Evolutionary conservation across 1,139 yeast species (phyloP).

Genomic region (Candida pseudocylindracea): DNA sequence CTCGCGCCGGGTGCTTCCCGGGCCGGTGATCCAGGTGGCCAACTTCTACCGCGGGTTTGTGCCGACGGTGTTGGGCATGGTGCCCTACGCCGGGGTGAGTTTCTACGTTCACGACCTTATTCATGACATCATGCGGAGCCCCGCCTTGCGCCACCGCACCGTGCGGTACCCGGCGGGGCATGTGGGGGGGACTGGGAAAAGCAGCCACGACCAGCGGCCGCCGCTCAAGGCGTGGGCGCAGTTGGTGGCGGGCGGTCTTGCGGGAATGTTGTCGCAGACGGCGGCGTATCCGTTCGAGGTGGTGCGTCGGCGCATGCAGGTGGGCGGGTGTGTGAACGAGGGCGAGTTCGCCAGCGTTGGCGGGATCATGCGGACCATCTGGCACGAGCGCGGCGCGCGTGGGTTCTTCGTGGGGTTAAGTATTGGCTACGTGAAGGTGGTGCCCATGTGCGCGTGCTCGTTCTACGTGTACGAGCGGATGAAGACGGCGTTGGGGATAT

Average conservation of each 20-base stretch:
- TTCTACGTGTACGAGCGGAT: conserved; percentile 84
- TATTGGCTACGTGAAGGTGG: conserved; percentile 84
- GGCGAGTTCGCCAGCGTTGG: conserved; percentile 36
- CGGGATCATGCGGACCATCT: conserved; percentile 32
- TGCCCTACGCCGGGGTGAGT: conserved; percentile 95
- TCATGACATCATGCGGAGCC: conserved; percentile 64
- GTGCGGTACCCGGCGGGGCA: conserved; percentile 14
- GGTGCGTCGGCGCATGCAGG: conserved; percentile 87
- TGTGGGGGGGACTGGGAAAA: no score
- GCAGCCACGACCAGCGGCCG: conserved; percentile 23
- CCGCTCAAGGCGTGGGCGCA: conserved; percentile 85
- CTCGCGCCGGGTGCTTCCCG: conserved; percentile 13
- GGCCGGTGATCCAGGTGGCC: conserved; percentile 17
- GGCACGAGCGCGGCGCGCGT: conserved; percentile 47
- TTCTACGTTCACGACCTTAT: conserved; percentile 83
- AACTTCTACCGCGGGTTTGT: conserved; percentile 89
- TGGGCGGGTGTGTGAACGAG: conserved; percentile 56
- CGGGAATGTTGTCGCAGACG: conserved; percentile 89
- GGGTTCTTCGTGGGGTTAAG: conserved; percentile 90
- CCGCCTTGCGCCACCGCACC: conserved; percentile 22
- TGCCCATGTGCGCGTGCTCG: conserved; percentile 95
- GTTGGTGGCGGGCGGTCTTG: conserved; percentile 78
- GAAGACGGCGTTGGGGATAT: conserved; percentile 45
- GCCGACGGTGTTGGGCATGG: conserved; percentile 88
- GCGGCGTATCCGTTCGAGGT: conserved; percentile 97